Conservation (phyloP, 495 filamentous ascomycete genomes). For the Podospora sp. region DNA sequence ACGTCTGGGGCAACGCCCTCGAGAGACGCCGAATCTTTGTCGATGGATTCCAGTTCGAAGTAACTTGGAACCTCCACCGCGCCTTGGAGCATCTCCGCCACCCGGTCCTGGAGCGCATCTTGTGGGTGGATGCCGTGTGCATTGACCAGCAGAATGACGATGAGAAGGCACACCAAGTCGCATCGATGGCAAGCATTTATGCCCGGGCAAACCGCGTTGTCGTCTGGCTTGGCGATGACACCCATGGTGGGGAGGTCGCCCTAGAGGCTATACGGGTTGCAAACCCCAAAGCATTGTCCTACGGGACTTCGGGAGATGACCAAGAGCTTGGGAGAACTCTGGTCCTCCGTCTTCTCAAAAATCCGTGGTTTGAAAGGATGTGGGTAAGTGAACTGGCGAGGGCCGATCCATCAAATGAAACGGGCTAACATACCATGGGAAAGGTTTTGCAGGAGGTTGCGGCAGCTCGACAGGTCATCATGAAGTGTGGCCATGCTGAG, state of each 20-base stretch:
- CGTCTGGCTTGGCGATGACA: conserved; percentile 46
- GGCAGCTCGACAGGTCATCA: too few relatives aligned
- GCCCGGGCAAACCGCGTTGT: conserved; percentile 34
- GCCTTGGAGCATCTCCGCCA: neutral
- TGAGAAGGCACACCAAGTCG: conserved; percentile 29
- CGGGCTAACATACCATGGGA: too few relatives aligned
- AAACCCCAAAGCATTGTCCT: too few relatives aligned
- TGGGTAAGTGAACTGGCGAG: too few relatives aligned
- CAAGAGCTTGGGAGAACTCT: too few relatives aligned
- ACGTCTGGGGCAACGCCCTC: neutral
- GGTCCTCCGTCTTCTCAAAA: too few relatives aligned
- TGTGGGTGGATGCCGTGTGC: conserved; percentile 2
- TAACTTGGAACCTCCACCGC: neutral
- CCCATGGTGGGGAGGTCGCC: neutral
- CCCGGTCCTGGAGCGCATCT: neutral
- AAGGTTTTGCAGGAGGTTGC: too few relatives aligned
- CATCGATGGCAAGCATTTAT: conserved; percentile 41
- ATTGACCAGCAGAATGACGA: conserved; percentile 29
- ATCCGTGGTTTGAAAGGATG: too few relatives aligned
- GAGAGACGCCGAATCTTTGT: neutral
- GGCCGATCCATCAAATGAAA: too few relatives aligned
- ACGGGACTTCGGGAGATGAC: too few relatives aligned
- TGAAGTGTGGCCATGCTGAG: conserved; percentile 5
- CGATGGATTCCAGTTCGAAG: neutral
- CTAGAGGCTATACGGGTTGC: too few relatives aligned